Percentiles rank a stretch among this genome's conserved stretches.
These are phyloP conservation scores for Blechomonas ayalai DNA, from an alignment of 208 protist species.

Conservation along the genomic window DNA sequence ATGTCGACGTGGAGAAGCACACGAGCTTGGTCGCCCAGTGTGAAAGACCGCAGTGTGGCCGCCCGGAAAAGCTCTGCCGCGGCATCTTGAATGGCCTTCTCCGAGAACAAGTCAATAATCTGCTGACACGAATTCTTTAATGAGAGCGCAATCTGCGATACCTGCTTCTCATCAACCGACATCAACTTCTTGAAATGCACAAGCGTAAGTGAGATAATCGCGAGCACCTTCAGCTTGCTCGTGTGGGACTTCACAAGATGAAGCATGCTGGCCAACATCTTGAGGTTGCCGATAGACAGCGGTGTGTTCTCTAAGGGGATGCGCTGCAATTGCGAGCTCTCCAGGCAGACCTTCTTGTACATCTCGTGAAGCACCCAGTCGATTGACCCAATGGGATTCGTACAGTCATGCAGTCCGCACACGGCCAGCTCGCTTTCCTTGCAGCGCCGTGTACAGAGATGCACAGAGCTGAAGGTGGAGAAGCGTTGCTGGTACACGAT, in stretches of 20 bases:
- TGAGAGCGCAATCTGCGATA: constrained; percentile 42
- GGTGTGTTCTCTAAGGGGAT: constrained; percentile 41
- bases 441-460: constrained; percentile 23
- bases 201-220: constrained; percentile 48
- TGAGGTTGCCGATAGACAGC: constrained; percentile 32
- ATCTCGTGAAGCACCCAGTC: constrained; percentile 57
- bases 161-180: constrained; percentile 28
- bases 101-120: constrained; percentile 42
- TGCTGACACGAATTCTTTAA: constrained; percentile 49
- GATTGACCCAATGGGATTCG: constrained; percentile 19
- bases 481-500: constrained; percentile 71
- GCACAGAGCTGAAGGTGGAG: constrained; percentile 49
- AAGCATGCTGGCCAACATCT: constrained; percentile 26
- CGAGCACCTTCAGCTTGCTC: constrained; percentile 39
- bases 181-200: constrained; percentile 53
- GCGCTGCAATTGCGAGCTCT: constrained; percentile 54
- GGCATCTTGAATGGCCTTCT: constrained; percentile 28
- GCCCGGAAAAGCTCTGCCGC: constrained; percentile 35
- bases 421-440: constrained; percentile 29
- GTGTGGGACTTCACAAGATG: constrained; percentile 13
- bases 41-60: constrained; percentile 39
- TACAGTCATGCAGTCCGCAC: constrained; percentile 19
- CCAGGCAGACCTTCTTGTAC: constrained; percentile 55
- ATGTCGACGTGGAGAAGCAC: constrained; percentile 49
- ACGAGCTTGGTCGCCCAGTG: constrained; percentile 44